Conservation (phyloP, 495 filamentous ascomycete species). For the Choiromyces venosus region DNA sequence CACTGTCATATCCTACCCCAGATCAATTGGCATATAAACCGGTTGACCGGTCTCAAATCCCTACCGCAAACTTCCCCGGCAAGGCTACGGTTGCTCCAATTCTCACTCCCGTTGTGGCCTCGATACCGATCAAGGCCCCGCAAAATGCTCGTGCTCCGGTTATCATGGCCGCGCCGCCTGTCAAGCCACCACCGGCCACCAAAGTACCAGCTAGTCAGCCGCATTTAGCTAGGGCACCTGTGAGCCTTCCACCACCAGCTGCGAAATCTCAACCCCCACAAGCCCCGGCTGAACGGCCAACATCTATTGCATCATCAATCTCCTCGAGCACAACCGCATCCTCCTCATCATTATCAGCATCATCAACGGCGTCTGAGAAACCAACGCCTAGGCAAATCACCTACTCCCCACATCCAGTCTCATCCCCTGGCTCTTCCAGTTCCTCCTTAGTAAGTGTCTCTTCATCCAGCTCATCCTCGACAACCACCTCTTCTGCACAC, state of each 20-base stretch:
- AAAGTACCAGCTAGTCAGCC: slow-evolving; percentile 1
- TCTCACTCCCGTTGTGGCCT: not conserved
- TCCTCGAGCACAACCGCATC: slow-evolving; percentile 5
- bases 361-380: slow-evolving; percentile 15
- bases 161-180: not conserved
- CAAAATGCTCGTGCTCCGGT: not conserved
- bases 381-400: slow-evolving; percentile 14
- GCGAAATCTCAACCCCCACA: slow-evolving; percentile 17
- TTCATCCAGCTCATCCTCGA: slow-evolving; percentile 19
- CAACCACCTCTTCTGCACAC: slow-evolving; percentile 16
- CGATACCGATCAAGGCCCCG: not conserved
- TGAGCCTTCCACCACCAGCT: slow-evolving; percentile 1
- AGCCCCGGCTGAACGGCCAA: slow-evolving; percentile 16
- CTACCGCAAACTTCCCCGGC: slow-evolving; percentile 5
- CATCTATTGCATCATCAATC: slow-evolving; percentile 23
- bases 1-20: slow-evolving; percentile 27
- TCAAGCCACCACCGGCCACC: slow-evolving; percentile 3
- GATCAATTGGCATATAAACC: slow-evolving; percentile 34
- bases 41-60: slow-evolving; percentile 25
- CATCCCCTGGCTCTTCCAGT: slow-evolving; percentile 12
- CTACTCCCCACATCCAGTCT: slow-evolving; percentile 12
- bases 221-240: not conserved
- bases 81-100: slow-evolving; percentile 3
- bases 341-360: slow-evolving; percentile 11
- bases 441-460: slow-evolving; percentile 19